Percentiles rank a stretch among this genome's conserved stretches.
Evolutionary conservation across 441 rosid genomes (phyloP).

Genomic region (Bruguiera hainesii): DNA sequence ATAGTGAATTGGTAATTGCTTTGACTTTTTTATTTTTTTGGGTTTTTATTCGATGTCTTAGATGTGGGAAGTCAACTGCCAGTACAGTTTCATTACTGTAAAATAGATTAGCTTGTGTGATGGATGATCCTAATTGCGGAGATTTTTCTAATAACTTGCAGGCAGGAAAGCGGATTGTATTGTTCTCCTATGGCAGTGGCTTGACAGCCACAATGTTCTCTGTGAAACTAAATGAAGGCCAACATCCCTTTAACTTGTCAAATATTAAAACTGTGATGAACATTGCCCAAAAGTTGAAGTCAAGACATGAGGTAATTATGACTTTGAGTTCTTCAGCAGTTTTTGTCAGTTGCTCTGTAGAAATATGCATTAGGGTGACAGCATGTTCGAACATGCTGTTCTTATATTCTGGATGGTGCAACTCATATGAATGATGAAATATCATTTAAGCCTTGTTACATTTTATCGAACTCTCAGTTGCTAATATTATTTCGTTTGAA

Average conservation of each 20-base stretch:
- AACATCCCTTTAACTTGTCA: slow-evolving; percentile 70
- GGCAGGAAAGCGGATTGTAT: slow-evolving; percentile 74
- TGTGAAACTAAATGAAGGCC: slow-evolving; percentile 54
- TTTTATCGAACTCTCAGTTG: too few relatives aligned
- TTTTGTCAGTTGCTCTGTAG: neutral
- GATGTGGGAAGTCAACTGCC: neutral
- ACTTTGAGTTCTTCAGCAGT: neutral
- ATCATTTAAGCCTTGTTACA: neutral
- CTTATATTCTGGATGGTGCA: too few relatives aligned
- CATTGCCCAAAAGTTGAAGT: slow-evolving; percentile 64
- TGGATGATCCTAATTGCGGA: neutral
- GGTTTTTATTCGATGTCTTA: neutral
- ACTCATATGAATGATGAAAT: too few relatives aligned
- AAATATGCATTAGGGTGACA: neutral
- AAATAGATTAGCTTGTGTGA: neutral
- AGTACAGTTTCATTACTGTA: neutral
- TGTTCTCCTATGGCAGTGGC: slow-evolving; percentile 99
- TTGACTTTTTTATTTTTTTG: neutral
- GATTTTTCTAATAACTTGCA: slow-evolving; percentile 25
- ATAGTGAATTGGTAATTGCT: slow-evolving; percentile 60
- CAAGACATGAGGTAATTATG: slow-evolving; percentile 80
- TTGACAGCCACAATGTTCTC: slow-evolving; percentile 88
- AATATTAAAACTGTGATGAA: slow-evolving; percentile 74
- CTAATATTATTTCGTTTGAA: too few relatives aligned
- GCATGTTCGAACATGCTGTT: too few relatives aligned